Conservation (phyloP, 2,329 filamentous ascomycete species). For the Fusarium duplospermum region DNA sequence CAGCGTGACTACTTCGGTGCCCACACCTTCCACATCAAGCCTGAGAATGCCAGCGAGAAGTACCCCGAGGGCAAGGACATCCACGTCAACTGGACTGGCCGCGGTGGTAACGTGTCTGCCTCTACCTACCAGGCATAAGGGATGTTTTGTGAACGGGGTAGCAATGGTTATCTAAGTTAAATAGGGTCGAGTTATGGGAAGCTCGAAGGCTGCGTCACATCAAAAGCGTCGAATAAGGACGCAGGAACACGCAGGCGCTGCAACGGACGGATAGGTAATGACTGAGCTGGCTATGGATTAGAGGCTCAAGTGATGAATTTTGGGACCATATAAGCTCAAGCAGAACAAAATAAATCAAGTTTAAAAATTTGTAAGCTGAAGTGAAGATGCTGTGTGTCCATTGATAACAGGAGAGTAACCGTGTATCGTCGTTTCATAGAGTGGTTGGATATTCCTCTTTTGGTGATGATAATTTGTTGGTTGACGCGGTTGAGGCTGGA, state of each 20-base stretch:
- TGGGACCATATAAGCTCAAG: constrained; percentile 27
- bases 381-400: neutral
- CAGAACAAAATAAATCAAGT: constrained; percentile 16
- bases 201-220: constrained; percentile 36
- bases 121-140: constrained; percentile 96
- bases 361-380: neutral
- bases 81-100: constrained; percentile 99
- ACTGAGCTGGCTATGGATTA: constrained; percentile 41
- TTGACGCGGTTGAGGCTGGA: neutral
- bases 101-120: constrained; percentile 95
- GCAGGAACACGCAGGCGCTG: constrained; percentile 39
- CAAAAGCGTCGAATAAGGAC: constrained; percentile 39
- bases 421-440: neutral
- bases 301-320: constrained; percentile 39
- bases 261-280: constrained; percentile 42
- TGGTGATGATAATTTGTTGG: neutral
- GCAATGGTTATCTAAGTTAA: constrained; percentile 28
- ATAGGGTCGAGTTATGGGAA: constrained; percentile 36
- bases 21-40: constrained; percentile 91
- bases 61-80: constrained; percentile 89
- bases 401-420: neutral
- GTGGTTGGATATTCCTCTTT: neutral
- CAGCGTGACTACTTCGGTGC: constrained; percentile 99
- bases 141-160: constrained; percentile 18
- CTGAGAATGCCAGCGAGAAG: constrained; percentile 79